These are phyloP conservation scores for Chlorella variabilis DNA, from an alignment of 163 green algal genomes.

Conservation along the genomic window DNA sequence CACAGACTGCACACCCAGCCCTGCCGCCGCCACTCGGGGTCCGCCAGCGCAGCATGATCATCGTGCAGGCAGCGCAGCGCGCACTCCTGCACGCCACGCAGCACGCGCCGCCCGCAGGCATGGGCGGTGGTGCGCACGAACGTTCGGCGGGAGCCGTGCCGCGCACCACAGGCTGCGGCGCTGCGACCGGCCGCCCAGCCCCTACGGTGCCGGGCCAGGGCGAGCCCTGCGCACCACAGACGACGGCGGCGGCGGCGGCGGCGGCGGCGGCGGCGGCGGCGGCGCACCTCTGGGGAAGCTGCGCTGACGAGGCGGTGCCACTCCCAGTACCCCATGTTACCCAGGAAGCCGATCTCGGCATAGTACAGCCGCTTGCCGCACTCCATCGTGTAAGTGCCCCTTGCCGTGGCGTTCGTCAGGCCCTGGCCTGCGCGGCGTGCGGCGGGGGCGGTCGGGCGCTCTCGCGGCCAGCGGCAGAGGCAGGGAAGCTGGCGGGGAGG, in stretches of 20 bases:
- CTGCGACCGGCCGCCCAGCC: no score
- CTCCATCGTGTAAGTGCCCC: background rate
- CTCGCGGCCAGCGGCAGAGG: background rate
- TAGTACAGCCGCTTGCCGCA: background rate
- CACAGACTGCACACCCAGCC: background rate
- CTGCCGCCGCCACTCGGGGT: background rate
- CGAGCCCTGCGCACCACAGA: no score
- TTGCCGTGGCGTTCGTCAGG: background rate
- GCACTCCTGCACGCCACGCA: background rate
- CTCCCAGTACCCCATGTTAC: background rate
- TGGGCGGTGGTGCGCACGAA: no score
- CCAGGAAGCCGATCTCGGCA: background rate
- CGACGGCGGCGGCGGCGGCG: no score
- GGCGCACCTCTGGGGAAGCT: background rate
- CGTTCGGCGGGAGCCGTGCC: no score
- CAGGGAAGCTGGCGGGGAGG: background rate
- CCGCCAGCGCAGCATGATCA: background rate
- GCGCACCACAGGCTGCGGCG: no score
- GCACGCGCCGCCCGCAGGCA: background rate
- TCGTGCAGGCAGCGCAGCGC: background rate
- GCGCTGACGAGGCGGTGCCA: background rate
- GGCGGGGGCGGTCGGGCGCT: no score
- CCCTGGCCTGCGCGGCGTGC: background rate
- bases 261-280: background rate
- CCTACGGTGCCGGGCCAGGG: no score